A percentile compares a stretch with the other conserved stretches of the same genome.
Evolutionary conservation across 176 grass and related monocot genomes (phyloP).

Genomic region (Elymus sibiricus): DNA sequence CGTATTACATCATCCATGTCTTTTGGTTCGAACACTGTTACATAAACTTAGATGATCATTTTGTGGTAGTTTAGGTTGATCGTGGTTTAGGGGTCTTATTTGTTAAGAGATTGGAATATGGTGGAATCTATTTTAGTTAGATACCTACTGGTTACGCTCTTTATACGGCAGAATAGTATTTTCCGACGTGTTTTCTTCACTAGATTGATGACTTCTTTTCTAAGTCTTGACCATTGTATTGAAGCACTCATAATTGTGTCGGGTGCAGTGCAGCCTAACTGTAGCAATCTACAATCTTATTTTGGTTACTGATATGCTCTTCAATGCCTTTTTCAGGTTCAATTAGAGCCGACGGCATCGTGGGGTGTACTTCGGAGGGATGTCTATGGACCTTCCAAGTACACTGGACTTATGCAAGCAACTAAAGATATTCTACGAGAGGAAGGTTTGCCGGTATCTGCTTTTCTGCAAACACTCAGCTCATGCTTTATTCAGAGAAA

Average conservation of each 20-base stretch:
- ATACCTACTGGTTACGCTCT: background rate
- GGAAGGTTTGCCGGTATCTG: conserved; percentile 94
- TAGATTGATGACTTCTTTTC: background rate
- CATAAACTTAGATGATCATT: background rate
- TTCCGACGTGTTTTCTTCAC: background rate
- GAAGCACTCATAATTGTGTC: background rate
- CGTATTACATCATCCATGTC: background rate
- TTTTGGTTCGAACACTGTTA: background rate
- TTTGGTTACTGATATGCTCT: conserved; percentile 10
- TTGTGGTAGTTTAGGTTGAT: background rate
- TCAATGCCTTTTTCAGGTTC: conserved; percentile 59
- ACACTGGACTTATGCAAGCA: conserved; percentile 84
- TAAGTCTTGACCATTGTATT: background rate
- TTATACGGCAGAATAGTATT: background rate
- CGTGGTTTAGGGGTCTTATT: background rate
- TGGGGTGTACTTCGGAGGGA: conserved; percentile 63
- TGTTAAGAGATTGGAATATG: background rate
- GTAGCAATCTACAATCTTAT: background rate
- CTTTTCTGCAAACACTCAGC: conserved; percentile 20
- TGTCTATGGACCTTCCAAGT: conserved; percentile 71
- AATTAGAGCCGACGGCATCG: conserved; percentile 76
- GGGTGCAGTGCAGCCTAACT: background rate
- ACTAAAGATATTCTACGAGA: conserved; percentile 91
- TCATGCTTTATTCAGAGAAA: background rate
- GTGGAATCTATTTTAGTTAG: background rate